Conservation (phyloP, 2,329 filamentous ascomycete genomes). For the Diaporthe sp. region DNA sequence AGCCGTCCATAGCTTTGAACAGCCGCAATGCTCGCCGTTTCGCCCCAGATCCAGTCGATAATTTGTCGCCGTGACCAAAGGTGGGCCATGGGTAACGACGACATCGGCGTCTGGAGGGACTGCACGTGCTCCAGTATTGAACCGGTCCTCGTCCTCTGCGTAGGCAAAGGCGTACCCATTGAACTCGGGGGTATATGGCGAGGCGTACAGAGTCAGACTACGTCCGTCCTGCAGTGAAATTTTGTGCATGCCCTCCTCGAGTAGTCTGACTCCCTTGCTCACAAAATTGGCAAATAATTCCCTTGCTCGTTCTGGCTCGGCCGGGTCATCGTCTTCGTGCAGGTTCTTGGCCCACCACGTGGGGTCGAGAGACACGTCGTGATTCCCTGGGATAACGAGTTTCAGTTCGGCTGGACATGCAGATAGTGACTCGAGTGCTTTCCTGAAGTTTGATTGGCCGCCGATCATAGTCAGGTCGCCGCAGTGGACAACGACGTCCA, state of each 20-base stretch:
- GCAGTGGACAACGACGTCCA: neutral
- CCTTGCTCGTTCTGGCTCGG: neutral
- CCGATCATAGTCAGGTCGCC: slow-evolving; percentile 5
- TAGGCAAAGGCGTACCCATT: slow-evolving; percentile 17
- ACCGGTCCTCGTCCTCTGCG: neutral
- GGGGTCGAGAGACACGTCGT: neutral
- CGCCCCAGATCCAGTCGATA: neutral
- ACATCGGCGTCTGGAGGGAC: neutral
- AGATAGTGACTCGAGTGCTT: neutral
- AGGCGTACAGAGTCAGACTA: neutral
- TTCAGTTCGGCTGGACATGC: neutral
- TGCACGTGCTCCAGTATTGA: neutral
- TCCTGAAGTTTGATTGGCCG: neutral
- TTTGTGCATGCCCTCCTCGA: neutral
- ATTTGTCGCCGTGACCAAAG: neutral
- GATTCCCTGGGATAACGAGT: neutral
- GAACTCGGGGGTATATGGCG: neutral
- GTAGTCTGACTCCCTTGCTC: neutral
- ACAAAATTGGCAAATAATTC: neutral
- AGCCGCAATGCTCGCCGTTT: neutral
- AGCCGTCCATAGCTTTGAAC: neutral
- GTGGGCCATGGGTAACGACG: neutral
- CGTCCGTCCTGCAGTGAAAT: neutral
- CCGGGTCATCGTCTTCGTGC: neutral
- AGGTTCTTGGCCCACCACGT: neutral